Percentiles rank a stretch among this genome's conserved stretches.
Conservation (phyloP, 768 basidiomycete species). For the Lyophyllum decastes region DNA sequence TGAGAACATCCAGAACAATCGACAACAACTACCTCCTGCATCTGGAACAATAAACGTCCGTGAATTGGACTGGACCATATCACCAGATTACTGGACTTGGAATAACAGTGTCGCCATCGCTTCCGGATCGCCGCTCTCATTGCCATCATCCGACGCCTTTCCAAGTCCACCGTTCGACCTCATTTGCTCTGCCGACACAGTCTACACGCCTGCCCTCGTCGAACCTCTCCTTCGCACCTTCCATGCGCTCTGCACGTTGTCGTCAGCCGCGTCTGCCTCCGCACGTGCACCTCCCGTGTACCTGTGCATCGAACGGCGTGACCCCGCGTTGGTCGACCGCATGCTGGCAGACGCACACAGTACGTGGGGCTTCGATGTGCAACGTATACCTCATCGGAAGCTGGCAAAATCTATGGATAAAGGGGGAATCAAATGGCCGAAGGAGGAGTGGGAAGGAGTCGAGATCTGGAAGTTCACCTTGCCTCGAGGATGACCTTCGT, state of each 20-base stretch:
- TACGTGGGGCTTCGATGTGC: constrained; percentile 57
- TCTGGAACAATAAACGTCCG: constrained; percentile 57
- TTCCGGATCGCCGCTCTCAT: constrained; percentile 22
- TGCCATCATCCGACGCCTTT: constrained; percentile 17
- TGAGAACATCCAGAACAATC: constrained; percentile 61
- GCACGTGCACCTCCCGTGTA: constrained; percentile 50
- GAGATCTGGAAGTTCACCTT: constrained; percentile 73
- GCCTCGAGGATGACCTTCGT: neutral
- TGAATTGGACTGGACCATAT: constrained; percentile 71
- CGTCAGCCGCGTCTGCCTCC: constrained; percentile 25
- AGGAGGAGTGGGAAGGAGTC: constrained; percentile 77
- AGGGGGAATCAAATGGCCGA: constrained; percentile 58
- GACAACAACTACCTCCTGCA: constrained; percentile 35
- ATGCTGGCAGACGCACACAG: constrained; percentile 58
- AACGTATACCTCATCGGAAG: constrained; percentile 59
- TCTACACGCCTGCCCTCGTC: constrained; percentile 65
- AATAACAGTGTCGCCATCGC: constrained; percentile 38
- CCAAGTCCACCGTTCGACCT: constrained; percentile 69
- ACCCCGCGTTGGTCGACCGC: constrained; percentile 60
- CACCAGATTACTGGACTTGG: constrained; percentile 60
- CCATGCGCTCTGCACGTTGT: constrained; percentile 47
- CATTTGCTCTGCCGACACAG: constrained; percentile 82
- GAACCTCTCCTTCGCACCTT: constrained; percentile 73
- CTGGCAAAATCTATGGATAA: constrained; percentile 62
- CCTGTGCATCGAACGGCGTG: constrained; percentile 76